A percentile compares a stretch with the other conserved stretches of the same genome.
Conservation (phyloP, 1,139 yeast species). For the Kodamaea arcana region DNA sequence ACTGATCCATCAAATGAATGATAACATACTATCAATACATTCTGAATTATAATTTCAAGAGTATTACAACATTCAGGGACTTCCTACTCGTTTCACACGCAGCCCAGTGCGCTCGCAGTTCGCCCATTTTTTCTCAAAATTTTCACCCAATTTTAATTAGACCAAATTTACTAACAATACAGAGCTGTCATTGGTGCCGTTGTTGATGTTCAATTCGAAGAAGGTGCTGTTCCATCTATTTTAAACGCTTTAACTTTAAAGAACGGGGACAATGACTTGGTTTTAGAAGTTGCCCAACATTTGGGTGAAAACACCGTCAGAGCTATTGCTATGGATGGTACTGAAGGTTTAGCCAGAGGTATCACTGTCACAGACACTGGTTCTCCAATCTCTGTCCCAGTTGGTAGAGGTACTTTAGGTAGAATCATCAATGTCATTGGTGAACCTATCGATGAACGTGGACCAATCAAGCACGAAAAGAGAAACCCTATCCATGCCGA, state of each 20-base stretch:
- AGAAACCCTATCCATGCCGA: constrained; percentile 98
- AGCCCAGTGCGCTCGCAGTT: neutral
- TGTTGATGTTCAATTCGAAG: constrained; percentile 98
- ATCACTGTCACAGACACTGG: constrained; percentile 90
- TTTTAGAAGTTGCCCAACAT: constrained; percentile 98
- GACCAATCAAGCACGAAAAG: constrained; percentile 89
- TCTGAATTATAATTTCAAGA: no score
- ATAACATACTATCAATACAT: no score
- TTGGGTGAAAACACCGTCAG: constrained; percentile 99
- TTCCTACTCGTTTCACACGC: no score
- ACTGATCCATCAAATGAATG: no score
- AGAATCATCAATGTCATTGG: constrained; percentile 98
- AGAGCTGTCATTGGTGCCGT: constrained; percentile 99
- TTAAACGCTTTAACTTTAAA: constrained; percentile 92
- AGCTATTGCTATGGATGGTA: constrained; percentile 99
- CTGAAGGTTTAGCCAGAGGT: constrained; percentile 99
- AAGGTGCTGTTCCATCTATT: constrained; percentile 95
- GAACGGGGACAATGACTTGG: constrained; percentile 65
- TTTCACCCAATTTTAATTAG: neutral
- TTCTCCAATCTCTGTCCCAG: constrained; percentile 97
- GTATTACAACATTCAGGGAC: no score
- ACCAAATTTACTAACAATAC: constrained; percentile 32
- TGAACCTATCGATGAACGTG: constrained; percentile 99
- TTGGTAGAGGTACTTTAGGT: constrained; percentile 98
- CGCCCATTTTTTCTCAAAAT: neutral